Evolutionary conservation across 2,329 filamentous ascomycete species (phyloP).

Genomic region (Plectosphaerella cucumerina): DNA sequence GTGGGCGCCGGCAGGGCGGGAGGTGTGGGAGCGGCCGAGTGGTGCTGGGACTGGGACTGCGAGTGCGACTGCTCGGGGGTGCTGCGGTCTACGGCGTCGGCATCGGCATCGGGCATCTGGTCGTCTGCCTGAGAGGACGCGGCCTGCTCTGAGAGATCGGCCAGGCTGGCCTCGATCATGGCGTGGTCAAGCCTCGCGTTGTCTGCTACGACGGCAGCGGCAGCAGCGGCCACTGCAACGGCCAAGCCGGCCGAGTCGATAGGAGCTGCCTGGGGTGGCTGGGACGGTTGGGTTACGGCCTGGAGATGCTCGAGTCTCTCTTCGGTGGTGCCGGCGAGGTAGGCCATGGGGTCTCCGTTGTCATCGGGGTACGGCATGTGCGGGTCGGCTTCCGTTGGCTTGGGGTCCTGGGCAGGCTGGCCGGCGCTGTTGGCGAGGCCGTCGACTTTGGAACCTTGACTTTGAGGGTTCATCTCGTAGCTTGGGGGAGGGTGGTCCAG

Average conservation of each 20-base stretch:
- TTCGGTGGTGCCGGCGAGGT: constrained; percentile 34
- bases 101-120: neutral
- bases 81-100: neutral
- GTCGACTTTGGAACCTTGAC: constrained; percentile 13
- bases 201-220: constrained; percentile 51
- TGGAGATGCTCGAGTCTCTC: constrained; percentile 39
- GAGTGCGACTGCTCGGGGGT: neutral
- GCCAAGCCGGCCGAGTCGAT: constrained; percentile 46
- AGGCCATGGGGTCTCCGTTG: constrained; percentile 14
- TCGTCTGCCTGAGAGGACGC: neutral
- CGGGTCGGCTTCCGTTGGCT: no score
- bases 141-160: neutral
- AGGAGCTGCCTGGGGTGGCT: constrained; percentile 27
- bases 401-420: no score
- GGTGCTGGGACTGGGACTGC: neutral
- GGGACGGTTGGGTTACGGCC: constrained; percentile 31
- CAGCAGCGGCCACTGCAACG: constrained; percentile 47
- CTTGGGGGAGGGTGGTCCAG: constrained; percentile 50
- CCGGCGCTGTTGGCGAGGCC: no score
- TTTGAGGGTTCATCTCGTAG: constrained; percentile 36
- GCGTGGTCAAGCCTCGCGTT: constrained; percentile 51
- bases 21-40: constrained; percentile 13
- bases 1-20: constrained; percentile 17
- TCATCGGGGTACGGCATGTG: constrained; percentile 6
- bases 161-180: constrained; percentile 49